A percentile compares a stretch with the other conserved stretches of the same genome.
Conservation (phyloP, 2,329 filamentous ascomycete species). For the Colletotrichum noveboracense region DNA sequence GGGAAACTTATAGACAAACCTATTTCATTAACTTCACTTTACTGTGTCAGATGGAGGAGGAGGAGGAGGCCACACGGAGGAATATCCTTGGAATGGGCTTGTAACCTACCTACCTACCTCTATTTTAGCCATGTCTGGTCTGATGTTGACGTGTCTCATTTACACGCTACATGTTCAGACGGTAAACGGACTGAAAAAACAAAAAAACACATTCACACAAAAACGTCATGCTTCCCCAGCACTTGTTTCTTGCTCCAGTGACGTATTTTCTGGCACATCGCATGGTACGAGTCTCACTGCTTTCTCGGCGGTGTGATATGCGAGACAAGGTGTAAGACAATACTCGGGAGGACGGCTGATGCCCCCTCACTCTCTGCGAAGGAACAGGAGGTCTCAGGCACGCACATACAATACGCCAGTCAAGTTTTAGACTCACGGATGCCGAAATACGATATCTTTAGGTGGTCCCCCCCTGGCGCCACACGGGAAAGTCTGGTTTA, state of each 20-base stretch:
- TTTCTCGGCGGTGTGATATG: not conserved
- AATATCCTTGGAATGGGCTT: not conserved
- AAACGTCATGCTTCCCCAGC: not conserved
- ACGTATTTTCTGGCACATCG: not conserved
- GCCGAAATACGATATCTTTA: not conserved
- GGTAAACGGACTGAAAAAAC: not conserved
- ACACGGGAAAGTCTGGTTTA: not conserved
- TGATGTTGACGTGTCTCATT: not conserved
- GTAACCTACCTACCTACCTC: not conserved
- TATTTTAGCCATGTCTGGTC: not conserved
- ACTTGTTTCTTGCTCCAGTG: not conserved
- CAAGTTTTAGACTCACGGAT: not conserved
- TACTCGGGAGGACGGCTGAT: not conserved
- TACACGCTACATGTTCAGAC: not conserved
- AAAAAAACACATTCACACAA: not conserved
- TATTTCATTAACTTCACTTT: not conserved
- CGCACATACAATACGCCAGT: not conserved
- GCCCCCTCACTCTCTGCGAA: not conserved
- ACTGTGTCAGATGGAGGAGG: not conserved
- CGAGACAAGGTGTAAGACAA: not conserved
- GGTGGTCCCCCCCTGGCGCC: not conserved
- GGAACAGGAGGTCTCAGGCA: not conserved
- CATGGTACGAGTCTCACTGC: not conserved
- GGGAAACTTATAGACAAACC: constrained; percentile 2
- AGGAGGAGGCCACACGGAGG: not conserved